Evolutionary conservation across 768 basidiomycete genomes (phyloP), one percentile per base, ranked within the genome.

Genomic region (Auricularia sp.): DNA sequence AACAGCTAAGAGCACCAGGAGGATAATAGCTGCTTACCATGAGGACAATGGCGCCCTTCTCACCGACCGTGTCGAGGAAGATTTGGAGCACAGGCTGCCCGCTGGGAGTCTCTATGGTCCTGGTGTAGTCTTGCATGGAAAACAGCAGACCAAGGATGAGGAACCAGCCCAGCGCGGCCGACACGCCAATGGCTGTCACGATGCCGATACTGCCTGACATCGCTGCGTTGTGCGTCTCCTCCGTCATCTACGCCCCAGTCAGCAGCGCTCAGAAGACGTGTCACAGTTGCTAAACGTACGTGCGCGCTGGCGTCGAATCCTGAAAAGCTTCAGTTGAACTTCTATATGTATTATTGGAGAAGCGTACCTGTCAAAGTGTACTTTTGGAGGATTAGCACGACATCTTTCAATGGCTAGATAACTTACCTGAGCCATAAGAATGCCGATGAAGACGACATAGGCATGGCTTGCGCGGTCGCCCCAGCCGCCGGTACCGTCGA

Each of bases 51-150:
- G 88, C 89, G 2, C 89, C 88, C 39, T 83, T 83, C 70, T 83
- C 80, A 1, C 89, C 89, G 2, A 90, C 87, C 0, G 85, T 86
- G 69, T 91, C 89, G 47, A 90, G 70, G 71, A 91, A 88, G 3
- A 92, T 91, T 68, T 91, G 89, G 2, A 88, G 80, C 1, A 92
- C 88, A 1, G 90, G 90, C 68, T 90, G 81, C 0, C 85, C 86
- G 3, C 83, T 85, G 10, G 74, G 59, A 0, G 84, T 81, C 11
- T 67, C 70, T 36, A 90, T 64, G 0, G 88, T 89, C 3, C 54
- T 69, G 21, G 82, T 81, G 16, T 88, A 77, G 68, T 90, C 84
- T 69, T 91, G 90, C 21, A 92, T 90, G 0, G 85, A 88, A 75
- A 91, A 91, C 1, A 91, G 79, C 45, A 90, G 77, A 0, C 85